phyloP scores from a whole-genome alignment of 495 filamentous ascomycete species.

The Annulohypoxylon bovei region DNA sequence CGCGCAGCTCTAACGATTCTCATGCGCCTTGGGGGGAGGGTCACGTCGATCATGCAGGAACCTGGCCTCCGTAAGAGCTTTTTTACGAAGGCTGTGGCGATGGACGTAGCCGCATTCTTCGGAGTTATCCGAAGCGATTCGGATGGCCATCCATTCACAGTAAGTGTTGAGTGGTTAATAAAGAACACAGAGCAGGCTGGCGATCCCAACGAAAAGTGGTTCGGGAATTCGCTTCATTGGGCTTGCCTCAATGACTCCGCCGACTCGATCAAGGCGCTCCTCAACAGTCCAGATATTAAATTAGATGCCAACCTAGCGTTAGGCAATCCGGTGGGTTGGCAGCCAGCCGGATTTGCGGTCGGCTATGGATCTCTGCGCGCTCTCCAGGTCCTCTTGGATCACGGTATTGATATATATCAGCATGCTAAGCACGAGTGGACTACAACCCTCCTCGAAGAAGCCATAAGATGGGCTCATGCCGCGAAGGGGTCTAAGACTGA shows the following conservation, averaged over 20 bases:
- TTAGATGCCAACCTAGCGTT: constrained; percentile 8
- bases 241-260: constrained; percentile 22
- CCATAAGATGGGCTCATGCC: constrained; percentile 17
- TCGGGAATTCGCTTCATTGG: constrained; percentile 35
- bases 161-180: constrained; percentile 27
- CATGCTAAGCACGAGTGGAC: constrained; percentile 12
- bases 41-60: constrained; percentile 7
- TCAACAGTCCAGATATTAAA: constrained; percentile 16
- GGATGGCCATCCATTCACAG: background rate
- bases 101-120: constrained; percentile 31
- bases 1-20: constrained; percentile 20
- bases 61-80: background rate
- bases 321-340: constrained; percentile 5
- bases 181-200: background rate
- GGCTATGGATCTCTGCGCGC: constrained; percentile 24
- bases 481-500: constrained; percentile 30
- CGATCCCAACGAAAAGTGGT: background rate
- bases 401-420: constrained; percentile 24
- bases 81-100: constrained; percentile 7
- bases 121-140: constrained; percentile 10
- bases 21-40: constrained; percentile 14
- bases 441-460: constrained; percentile 14
- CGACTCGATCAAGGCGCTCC: constrained; percentile 26
- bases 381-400: constrained; percentile 24
- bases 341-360: constrained; percentile 8